Conservation (phyloP, 2,329 filamentous ascomycete species). For the Cladosporium sp. region DNA sequence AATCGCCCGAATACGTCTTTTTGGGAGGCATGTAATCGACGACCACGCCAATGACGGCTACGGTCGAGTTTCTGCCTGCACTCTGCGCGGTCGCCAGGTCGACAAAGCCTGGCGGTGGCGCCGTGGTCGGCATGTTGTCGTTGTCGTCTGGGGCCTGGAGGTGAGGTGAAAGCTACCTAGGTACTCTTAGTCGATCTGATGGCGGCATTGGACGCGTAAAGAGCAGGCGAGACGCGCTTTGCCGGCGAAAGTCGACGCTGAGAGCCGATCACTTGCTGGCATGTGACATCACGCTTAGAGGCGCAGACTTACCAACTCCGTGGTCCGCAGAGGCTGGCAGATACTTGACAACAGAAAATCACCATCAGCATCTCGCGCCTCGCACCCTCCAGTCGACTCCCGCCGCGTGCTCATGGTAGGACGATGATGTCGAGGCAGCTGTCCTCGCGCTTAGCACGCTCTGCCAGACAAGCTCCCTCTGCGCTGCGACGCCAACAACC, state of each 20-base stretch:
- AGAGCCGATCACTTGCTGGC: neutral
- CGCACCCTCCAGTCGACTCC: neutral
- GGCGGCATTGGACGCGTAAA: constrained; percentile 5
- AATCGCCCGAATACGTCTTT: constrained; percentile 42
- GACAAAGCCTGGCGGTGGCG: constrained; percentile 22
- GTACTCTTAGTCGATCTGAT: neutral
- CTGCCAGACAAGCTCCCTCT: constrained; percentile 58
- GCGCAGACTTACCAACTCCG: neutral
- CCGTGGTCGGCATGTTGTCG: neutral
- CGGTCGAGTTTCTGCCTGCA: constrained; percentile 22
- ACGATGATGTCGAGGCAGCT: constrained; percentile 57
- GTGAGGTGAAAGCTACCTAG: too few species aligned
- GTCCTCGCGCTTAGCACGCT: constrained; percentile 66
- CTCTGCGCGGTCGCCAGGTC: constrained; percentile 22
- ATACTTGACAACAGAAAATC: neutral
- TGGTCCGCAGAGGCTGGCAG: neutral
- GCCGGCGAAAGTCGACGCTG: constrained; percentile 2
- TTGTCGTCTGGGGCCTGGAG: neutral
- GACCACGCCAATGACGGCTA: constrained; percentile 67
- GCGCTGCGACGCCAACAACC: constrained; percentile 42
- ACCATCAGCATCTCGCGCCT: neutral
- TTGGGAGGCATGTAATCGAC: constrained; percentile 58
- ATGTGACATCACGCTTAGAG: constrained; percentile 8
- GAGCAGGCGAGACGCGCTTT: constrained; percentile 3
- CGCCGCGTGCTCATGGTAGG: constrained; percentile 15